Conservation (phyloP, 208 protist species). For the Leptomonas pyrrhocoris region DNA sequence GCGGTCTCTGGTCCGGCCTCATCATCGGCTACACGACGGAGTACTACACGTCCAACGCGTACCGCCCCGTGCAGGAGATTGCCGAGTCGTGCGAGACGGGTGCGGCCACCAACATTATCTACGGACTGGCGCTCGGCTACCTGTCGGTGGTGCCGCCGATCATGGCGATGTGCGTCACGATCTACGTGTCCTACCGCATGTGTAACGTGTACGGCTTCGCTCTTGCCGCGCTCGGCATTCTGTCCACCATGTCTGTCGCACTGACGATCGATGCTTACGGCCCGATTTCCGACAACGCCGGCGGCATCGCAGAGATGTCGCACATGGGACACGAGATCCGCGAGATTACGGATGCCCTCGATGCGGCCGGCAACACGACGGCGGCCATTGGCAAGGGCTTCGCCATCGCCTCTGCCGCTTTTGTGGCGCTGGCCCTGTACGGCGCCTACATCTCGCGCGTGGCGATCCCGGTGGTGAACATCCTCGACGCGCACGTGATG, state of each 20-base stretch:
- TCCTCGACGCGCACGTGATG: constrained; percentile 79
- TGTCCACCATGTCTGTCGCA: constrained; percentile 90
- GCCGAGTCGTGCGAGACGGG: constrained; percentile 85
- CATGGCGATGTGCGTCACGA: constrained; percentile 86
- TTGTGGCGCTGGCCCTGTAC: constrained; percentile 94
- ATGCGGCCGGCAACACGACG: constrained; percentile 96
- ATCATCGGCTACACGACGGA: constrained; percentile 92
- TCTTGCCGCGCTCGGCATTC: constrained; percentile 95
- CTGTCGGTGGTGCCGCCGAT: constrained; percentile 91
- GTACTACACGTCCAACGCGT: constrained; percentile 93
- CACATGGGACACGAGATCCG: constrained; percentile 89
- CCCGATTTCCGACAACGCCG: constrained; percentile 96
- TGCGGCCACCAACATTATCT: constrained; percentile 94
- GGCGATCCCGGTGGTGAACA: constrained; percentile 67
- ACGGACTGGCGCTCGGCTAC: constrained; percentile 94
- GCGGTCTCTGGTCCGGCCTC: constrained; percentile 83
- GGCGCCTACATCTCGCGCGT: constrained; percentile 89
- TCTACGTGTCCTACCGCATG: constrained; percentile 83
- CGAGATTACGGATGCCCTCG: constrained; percentile 93
- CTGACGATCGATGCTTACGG: constrained; percentile 96
- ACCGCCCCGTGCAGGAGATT: constrained; percentile 84
- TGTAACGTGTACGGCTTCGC: constrained; percentile 92
- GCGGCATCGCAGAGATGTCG: constrained; percentile 94
- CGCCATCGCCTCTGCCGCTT: constrained; percentile 93
- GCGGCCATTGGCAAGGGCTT: constrained; percentile 97